A percentile compares a stretch with the other conserved stretches of the same genome.
phyloP scores from a whole-genome alignment of 148 eudicot species.

The Fagopyrum esculentum region DNA sequence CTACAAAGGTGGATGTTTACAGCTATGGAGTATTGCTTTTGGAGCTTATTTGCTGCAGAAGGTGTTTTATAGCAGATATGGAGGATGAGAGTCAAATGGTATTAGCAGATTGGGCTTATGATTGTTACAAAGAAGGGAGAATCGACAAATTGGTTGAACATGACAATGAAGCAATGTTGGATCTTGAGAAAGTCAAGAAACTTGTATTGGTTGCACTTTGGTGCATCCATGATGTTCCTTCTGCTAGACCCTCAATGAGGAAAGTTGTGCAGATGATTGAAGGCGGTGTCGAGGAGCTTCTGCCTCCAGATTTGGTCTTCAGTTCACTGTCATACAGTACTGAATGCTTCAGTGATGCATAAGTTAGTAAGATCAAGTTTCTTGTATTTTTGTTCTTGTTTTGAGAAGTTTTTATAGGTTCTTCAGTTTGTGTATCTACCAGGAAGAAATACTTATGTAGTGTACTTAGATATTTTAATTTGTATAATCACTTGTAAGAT shows the following conservation, averaged over 20 bases:
- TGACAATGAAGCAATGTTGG: conserved; percentile 17
- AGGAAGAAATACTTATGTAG: too few relatives aligned
- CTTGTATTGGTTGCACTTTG: conserved; percentile 29
- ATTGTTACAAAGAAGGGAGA: conserved; percentile 25
- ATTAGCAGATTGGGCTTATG: conserved; percentile 38
- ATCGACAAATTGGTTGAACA: conserved; percentile 9
- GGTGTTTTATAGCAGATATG: conserved; percentile 10
- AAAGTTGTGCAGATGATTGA: conserved; percentile 31
- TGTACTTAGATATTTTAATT: too few relatives aligned
- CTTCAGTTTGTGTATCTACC: too few relatives aligned
- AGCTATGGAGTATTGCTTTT: conserved; percentile 44
- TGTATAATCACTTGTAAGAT: too few relatives aligned
- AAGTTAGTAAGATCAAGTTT: neutral
- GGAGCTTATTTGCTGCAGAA: conserved; percentile 40
- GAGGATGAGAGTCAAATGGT: conserved; percentile 18
- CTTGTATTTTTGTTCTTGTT: too few relatives aligned
- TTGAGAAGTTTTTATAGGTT: too few relatives aligned
- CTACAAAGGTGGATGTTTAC: conserved; percentile 48
- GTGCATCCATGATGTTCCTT: conserved; percentile 43
- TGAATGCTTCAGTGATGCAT: neutral
- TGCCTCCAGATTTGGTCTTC: conserved; percentile 26
- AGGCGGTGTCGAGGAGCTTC: conserved; percentile 22
- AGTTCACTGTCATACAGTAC: neutral
- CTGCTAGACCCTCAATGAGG: conserved; percentile 36
- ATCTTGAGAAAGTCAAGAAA: conserved; percentile 2